A percentile compares a stretch with the other conserved stretches of the same genome.
Conservation (phyloP, 345 rosid genomes). For the Lumnitzera littorea region DNA sequence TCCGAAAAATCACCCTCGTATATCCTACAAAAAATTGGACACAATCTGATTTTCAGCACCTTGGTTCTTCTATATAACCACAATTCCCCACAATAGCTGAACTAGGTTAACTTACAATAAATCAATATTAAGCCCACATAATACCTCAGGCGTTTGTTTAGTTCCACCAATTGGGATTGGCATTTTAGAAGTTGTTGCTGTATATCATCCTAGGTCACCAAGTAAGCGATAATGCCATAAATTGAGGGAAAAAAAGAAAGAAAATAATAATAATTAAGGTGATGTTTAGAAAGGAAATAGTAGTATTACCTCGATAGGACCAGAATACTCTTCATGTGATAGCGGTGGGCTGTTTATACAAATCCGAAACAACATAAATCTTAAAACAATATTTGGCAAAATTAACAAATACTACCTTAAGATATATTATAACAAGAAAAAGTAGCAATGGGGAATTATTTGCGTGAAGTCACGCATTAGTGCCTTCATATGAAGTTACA, state of each 20-base stretch:
- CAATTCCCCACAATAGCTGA: too few relatives aligned
- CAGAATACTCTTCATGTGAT: not conserved
- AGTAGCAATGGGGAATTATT: too few relatives aligned
- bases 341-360: not conserved
- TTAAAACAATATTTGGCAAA: too few relatives aligned
- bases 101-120: too few relatives aligned
- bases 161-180: constrained; percentile 14
- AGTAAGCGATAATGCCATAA: not conserved
- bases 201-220: constrained; percentile 14
- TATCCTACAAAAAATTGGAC: constrained; percentile 13
- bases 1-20: constrained; percentile 27
- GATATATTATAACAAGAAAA: too few relatives aligned
- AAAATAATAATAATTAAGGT: not conserved
- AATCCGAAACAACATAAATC: not conserved
- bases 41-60: too few relatives aligned
- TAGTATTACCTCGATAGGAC: not conserved
- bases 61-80: too few relatives aligned
- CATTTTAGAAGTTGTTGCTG: constrained; percentile 22
- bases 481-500: too few relatives aligned
- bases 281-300: not conserved
- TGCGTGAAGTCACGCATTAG: too few relatives aligned
- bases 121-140: not conserved
- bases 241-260: not conserved
- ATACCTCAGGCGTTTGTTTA: constrained; percentile 34
- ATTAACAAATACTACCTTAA: too few relatives aligned